These are phyloP conservation scores for Grosmannia clavigera DNA, from an alignment of 2,329 filamentous ascomycete species.

Conservation along the genomic window DNA sequence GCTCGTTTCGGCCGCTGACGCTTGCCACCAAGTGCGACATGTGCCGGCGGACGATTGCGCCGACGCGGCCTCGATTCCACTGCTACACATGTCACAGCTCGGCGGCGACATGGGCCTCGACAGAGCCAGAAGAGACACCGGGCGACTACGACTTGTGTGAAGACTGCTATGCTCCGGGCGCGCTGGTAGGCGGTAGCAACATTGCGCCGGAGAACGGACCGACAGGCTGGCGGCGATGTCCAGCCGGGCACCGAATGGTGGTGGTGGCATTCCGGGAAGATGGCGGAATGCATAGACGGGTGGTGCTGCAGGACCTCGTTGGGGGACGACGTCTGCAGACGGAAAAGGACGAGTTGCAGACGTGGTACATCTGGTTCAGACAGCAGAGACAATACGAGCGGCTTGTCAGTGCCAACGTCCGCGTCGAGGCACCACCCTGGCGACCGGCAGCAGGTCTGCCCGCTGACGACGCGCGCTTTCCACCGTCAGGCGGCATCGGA, in stretches of 20 bases:
- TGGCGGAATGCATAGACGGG: conserved; percentile 46
- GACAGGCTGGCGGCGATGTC: conserved; percentile 73
- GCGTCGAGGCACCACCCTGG: conserved; percentile 24
- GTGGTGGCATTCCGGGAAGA: conserved; percentile 56
- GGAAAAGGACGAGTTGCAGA: conserved; percentile 24
- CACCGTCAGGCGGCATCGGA: conserved; percentile 65
- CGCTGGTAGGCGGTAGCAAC: conserved; percentile 45
- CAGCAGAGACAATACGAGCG: conserved; percentile 28
- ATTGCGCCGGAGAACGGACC: conserved; percentile 66
- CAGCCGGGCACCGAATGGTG: conserved; percentile 72
- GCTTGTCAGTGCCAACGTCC: conserved; percentile 39
- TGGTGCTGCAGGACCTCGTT: conserved; percentile 60
- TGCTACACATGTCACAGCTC: conserved; percentile 60
- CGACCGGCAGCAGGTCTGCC: conserved; percentile 13
- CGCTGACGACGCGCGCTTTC: conserved; percentile 34
- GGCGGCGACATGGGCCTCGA: conserved; percentile 18
- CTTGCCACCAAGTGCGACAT: conserved; percentile 70
- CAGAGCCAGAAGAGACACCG: conserved; percentile 29
- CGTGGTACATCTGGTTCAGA: conserved; percentile 17
- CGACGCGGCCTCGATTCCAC: conserved; percentile 61
- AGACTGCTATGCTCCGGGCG: conserved; percentile 54
- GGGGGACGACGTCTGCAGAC: conserved; percentile 62
- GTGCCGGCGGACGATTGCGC: conserved; percentile 60
- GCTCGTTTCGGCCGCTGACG: conserved; percentile 52
- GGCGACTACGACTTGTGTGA: conserved; percentile 86